phyloP scores from a whole-genome alignment of 2,329 filamentous ascomycete genomes.

The Nemania bipapillata region DNA sequence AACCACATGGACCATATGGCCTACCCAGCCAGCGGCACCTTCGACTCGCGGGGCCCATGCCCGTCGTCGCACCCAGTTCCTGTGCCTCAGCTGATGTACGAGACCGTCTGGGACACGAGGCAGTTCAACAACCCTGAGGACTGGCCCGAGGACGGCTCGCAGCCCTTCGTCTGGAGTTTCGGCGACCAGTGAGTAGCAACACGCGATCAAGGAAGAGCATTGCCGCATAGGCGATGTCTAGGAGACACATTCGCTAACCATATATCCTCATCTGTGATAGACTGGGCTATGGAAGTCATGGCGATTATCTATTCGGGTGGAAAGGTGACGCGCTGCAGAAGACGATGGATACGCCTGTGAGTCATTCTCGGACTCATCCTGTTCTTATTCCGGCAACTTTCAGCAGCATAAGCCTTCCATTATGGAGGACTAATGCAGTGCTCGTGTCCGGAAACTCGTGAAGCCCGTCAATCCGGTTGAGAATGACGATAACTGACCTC shows the following conservation, averaged over 20 bases:
- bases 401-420: too few relatives aligned
- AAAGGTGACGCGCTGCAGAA: conserved; percentile 53
- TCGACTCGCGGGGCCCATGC: conserved; percentile 52
- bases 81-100: conserved; percentile 56
- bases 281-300: conserved; percentile 51
- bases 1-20: conserved; percentile 58
- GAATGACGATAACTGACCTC: too few relatives aligned
- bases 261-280: background rate
- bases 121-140: conserved; percentile 53
- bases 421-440: too few relatives aligned
- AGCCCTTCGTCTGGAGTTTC: conserved; percentile 52
- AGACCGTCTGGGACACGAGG: conserved; percentile 55
- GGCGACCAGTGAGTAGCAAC: conserved; percentile 44
- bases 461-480: too few relatives aligned
- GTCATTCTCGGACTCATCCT: too few relatives aligned
- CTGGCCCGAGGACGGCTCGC: conserved; percentile 54
- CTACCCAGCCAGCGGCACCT: conserved; percentile 54
- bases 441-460: too few relatives aligned
- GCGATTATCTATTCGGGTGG: conserved; percentile 57
- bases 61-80: conserved; percentile 54
- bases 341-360: conserved; percentile 51
- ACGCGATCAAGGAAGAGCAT: too few relatives aligned
- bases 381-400: too few relatives aligned
- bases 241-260: background rate
- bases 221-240: too few relatives aligned